Evolutionary conservation across 148 eudicot species (phyloP), one percentile per base, ranked within the genome.

Genomic region (Vaccinium darrowii): DNA sequence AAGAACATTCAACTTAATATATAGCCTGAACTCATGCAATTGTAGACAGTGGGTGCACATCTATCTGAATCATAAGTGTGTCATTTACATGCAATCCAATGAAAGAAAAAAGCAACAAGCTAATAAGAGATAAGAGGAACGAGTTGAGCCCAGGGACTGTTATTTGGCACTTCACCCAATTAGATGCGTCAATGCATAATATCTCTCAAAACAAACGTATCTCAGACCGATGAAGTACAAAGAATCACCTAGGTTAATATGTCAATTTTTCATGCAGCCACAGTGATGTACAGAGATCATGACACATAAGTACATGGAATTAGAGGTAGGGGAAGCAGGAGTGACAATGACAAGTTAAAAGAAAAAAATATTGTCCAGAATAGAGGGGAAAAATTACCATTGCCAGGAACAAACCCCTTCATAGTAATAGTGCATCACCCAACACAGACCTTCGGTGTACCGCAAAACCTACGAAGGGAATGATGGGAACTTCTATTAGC

Each of bases 381-480:
- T 30, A 36, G 39, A 30, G 19, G 83, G 25, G 53, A 56, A 60
- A 82, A 86, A 60, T 83, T 89, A 95, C 99, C 99, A 95, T 71
- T 93, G 86, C 99, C 99, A 97, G 79, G 99, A 97, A 88, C 98
- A 94, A 88, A 97, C 99, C 23, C 99, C 99, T 91, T 97, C 98
- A 87, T 97, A 97, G 85, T 97, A 97, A 87, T 97, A 97, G 86
- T 93, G 98, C 99, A 97, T 94, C 84, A 95, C 99, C 99, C 98
- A 95, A 86, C 98, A 97, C 79, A 97, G 83, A 56, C 98, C 99
- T 91, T 97, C 98, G 14, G 91, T 88, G 89, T 97, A 97, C 81
- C 90, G 94, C 86, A 87, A 53, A 39, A 94, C 98, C 99, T 97
- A 90, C 80, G 25, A 73, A 49, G 78, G 60, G 49, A 85, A 84